Conservation (phyloP, 441 rosid species). For the Eruca vesicaria region DNA sequence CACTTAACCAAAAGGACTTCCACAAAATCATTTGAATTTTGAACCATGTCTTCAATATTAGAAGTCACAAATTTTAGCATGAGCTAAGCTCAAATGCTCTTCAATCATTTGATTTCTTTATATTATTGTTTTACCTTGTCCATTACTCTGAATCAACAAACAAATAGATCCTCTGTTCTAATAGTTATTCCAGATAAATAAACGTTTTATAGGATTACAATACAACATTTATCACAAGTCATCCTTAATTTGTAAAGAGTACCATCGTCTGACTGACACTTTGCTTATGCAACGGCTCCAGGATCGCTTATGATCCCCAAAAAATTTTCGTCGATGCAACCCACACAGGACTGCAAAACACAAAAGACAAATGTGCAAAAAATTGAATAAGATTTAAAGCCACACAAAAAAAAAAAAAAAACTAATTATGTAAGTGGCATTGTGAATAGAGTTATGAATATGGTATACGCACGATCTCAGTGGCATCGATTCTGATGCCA, state of each 20-base stretch:
- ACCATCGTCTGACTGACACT: not conserved
- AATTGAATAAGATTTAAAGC: not conserved
- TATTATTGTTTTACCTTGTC: not conserved
- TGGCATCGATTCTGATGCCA: conserved; percentile 89
- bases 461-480: conserved; percentile 71
- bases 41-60: not conserved
- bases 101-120: no score
- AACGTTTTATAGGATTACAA: not conserved
- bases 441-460: conserved; percentile 6
- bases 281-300: conserved; percentile 48
- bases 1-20: no score
- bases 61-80: not conserved
- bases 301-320: conserved; percentile 96
- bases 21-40: not conserved
- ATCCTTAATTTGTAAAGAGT: conserved; percentile 2
- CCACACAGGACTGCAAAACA: conserved; percentile 84
- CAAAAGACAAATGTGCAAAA: not conserved
- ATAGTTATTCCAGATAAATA: not conserved
- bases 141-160: not conserved
- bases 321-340: conserved; percentile 91
- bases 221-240: conserved; percentile 10
- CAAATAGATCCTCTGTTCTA: not conserved
- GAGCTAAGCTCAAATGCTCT: not conserved
- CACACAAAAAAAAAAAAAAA: not conserved
- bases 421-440: not conserved